Evolutionary conservation across 164 flowering plant genomes (phyloP).

Genomic region (Umbilicus rupestris): DNA sequence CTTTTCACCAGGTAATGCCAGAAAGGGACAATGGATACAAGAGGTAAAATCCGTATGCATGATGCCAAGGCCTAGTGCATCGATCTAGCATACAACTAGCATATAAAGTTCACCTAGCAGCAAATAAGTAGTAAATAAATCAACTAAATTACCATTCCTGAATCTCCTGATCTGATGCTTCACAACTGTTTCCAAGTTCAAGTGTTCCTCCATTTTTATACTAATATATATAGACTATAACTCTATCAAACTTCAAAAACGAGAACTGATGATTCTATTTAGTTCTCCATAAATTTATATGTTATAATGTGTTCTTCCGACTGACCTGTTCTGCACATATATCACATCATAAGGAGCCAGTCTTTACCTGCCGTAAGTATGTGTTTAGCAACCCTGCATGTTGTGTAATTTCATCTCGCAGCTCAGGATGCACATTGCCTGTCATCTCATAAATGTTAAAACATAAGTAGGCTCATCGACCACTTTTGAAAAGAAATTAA

Average conservation of each 20-base stretch:
- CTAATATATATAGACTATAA: no score
- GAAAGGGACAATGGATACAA: background rate
- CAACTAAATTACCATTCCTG: no score
- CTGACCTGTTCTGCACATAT: background rate
- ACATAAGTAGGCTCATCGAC: background rate
- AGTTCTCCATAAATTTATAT: no score
- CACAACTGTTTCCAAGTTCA: no score
- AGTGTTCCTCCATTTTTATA: no score
- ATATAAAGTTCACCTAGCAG: no score
- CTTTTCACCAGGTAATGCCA: background rate
- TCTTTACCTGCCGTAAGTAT: slow-evolving; percentile 4
- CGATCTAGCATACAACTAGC: no score
- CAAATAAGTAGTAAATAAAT: no score
- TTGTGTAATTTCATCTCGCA: background rate
- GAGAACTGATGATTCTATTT: no score
- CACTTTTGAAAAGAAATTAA: background rate
- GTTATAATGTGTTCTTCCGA: background rate
- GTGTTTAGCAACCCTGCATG: slow-evolving; percentile 2
- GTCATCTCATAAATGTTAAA: background rate
- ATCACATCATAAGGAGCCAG: background rate
- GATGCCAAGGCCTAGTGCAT: no score
- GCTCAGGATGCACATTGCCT: slow-evolving; percentile 1
- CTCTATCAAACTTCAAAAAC: no score
- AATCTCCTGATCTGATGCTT: no score
- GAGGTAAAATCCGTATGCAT: background rate